Conservation (phyloP, 192 early-diverging fungal genomes). For the Blastocladiella britannica region DNA sequence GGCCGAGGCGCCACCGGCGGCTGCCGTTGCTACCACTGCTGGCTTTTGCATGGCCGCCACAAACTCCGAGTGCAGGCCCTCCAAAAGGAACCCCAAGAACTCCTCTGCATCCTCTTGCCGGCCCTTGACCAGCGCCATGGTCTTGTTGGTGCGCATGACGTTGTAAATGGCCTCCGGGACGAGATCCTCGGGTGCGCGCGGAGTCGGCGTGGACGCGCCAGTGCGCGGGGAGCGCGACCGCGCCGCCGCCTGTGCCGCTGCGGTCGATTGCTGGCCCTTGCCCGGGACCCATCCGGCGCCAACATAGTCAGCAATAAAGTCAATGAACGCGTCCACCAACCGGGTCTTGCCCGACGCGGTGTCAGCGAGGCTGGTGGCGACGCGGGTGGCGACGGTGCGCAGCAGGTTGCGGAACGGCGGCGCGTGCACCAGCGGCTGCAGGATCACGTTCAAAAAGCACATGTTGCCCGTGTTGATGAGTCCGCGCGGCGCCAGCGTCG, state of each 20-base stretch:
- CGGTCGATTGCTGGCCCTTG: background rate
- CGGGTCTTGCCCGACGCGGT: no score
- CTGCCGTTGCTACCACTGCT: background rate
- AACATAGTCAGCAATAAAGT: background rate
- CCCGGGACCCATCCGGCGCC: background rate
- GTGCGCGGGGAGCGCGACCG: no score
- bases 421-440: slow-evolving; percentile 85
- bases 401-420: slow-evolving; percentile 80
- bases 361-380: slow-evolving; percentile 47
- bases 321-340: slow-evolving; percentile 53
- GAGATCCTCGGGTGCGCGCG: slow-evolving; percentile 32
- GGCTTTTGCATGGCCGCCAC: slow-evolving; percentile 7
- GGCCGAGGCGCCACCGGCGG: background rate
- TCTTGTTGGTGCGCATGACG: slow-evolving; percentile 51
- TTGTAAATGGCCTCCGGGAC: slow-evolving; percentile 87
- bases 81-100: slow-evolving; percentile 76
- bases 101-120: slow-evolving; percentile 96
- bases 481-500: slow-evolving; percentile 58
- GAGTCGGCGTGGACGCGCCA: background rate
- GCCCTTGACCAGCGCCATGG: slow-evolving; percentile 20
- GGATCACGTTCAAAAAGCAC: slow-evolving; percentile 94
- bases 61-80: slow-evolving; percentile 90
- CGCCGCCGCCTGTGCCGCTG: background rate
- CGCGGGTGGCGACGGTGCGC: slow-evolving; percentile 33
- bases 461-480: slow-evolving; percentile 92